phyloP scores from a whole-genome alignment of 192 early-diverging fungal species.

The Obelidium mucronatum region DNA sequence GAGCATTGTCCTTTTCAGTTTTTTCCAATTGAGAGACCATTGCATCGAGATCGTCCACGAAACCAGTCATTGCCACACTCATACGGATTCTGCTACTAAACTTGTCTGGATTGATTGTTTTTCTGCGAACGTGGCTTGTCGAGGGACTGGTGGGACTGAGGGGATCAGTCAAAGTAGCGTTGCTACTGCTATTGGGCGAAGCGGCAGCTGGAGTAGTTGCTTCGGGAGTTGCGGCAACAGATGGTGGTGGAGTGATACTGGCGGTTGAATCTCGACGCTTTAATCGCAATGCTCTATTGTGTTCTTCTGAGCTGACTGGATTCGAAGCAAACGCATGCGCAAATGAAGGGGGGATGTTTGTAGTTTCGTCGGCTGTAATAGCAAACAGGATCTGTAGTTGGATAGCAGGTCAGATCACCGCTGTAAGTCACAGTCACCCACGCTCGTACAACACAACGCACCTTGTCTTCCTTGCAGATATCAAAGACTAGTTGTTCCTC shows the following conservation, averaged over 20 bases:
- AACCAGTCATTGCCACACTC: constrained; percentile 19
- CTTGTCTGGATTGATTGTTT: neutral
- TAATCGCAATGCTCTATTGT: neutral
- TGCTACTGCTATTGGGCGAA: neutral
- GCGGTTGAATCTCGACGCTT: constrained; percentile 9
- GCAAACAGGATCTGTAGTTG: constrained; percentile 37
- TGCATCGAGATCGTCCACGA: constrained; percentile 19
- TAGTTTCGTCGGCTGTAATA: constrained; percentile 40
- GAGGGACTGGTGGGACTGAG: neutral
- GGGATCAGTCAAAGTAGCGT: neutral
- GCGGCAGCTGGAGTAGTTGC: neutral
- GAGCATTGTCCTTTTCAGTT: neutral
- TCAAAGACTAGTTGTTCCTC: constrained; percentile 43
- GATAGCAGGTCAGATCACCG: constrained; percentile 11
- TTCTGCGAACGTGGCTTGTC: neutral
- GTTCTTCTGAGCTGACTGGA: constrained; percentile 14
- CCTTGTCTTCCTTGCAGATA: constrained; percentile 48
- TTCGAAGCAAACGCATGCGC: constrained; percentile 30
- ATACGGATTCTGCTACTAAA: constrained; percentile 22
- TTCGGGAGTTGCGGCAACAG: neutral
- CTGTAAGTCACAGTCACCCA: constrained; percentile 5
- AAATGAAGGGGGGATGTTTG: constrained; percentile 40
- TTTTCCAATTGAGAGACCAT: constrained; percentile 28
- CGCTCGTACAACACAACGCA: constrained; percentile 1
- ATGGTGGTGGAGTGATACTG: neutral